phyloP scores from a whole-genome alignment of 345 rosid species.

The Anastatica hierochuntica region DNA sequence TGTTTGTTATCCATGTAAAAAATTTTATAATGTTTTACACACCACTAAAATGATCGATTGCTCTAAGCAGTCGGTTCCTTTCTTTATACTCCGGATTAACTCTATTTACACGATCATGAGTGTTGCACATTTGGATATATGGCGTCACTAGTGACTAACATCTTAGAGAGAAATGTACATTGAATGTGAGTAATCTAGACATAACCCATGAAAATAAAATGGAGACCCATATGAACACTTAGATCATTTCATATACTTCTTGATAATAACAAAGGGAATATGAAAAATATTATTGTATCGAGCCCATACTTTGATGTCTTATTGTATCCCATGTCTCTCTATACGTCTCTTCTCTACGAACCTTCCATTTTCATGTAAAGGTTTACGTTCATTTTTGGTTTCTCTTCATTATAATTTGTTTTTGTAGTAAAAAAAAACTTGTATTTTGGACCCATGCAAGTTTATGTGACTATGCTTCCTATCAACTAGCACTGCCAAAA shows the following conservation, averaged over 20 bases:
- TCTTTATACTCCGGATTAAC: too few species aligned
- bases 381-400: slow-evolving; percentile 1
- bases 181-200: slow-evolving; percentile 20
- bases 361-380: slow-evolving; percentile 27
- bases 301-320: slow-evolving; percentile 26
- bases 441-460: slow-evolving; percentile 25
- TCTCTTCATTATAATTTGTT: background rate
- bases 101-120: too few species aligned
- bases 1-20: too few species aligned
- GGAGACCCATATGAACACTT: slow-evolving; percentile 21
- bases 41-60: too few species aligned
- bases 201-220: background rate
- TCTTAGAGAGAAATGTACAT: slow-evolving; percentile 10
- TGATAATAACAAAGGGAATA: background rate
- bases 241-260: background rate
- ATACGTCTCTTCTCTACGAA: slow-evolving; percentile 4
- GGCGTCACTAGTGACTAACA: too few species aligned
- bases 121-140: background rate
- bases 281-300: slow-evolving; percentile 4
- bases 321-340: slow-evolving; percentile 17
- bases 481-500: too few species aligned
- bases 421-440: background rate
- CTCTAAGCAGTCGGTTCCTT: too few species aligned
- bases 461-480: too few species aligned
- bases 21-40: too few species aligned